Percentiles rank a stretch among this genome's conserved stretches.
Evolutionary conservation across 2,329 filamentous ascomycete species (phyloP).

Genomic region (Claviceps citrina): DNA sequence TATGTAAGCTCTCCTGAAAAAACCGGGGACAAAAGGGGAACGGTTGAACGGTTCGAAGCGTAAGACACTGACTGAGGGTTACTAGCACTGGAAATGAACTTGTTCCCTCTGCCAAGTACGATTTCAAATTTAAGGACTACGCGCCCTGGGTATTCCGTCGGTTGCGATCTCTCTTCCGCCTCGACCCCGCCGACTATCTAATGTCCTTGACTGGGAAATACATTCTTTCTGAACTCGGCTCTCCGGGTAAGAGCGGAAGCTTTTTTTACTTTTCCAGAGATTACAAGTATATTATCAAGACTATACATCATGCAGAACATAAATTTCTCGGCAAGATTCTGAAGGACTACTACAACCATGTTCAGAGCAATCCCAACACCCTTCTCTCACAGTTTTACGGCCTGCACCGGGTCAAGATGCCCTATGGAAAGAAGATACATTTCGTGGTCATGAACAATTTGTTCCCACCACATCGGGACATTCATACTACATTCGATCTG

Average conservation of each 20-base stretch:
- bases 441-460: slow-evolving; percentile 99
- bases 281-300: slow-evolving; percentile 99
- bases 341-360: slow-evolving; percentile 86
- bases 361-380: slow-evolving; percentile 87
- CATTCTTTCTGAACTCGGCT: slow-evolving; percentile 91
- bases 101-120: slow-evolving; percentile 95
- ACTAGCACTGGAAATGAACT: slow-evolving; percentile 82
- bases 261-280: slow-evolving; percentile 99
- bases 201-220: slow-evolving; percentile 98
- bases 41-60: background rate
- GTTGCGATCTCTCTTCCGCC: slow-evolving; percentile 69
- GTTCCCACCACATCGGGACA: slow-evolving; percentile 92
- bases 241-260: slow-evolving; percentile 92
- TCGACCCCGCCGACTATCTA: slow-evolving; percentile 93
- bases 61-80: background rate
- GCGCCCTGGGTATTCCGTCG: slow-evolving; percentile 98
- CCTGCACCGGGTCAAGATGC: slow-evolving; percentile 92
- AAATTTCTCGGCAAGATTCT: slow-evolving; percentile 73
- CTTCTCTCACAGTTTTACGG: slow-evolving; percentile 96
- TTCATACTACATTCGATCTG: slow-evolving; percentile 90
- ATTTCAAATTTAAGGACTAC: slow-evolving; percentile 99
- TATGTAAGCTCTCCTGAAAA: slow-evolving; percentile 46
- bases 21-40: too few species aligned
- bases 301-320: slow-evolving; percentile 90
- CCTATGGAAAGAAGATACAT: slow-evolving; percentile 94